Conservation (phyloP, 352 stramenopile species). For the Phytophthora ohioensis region DNA sequence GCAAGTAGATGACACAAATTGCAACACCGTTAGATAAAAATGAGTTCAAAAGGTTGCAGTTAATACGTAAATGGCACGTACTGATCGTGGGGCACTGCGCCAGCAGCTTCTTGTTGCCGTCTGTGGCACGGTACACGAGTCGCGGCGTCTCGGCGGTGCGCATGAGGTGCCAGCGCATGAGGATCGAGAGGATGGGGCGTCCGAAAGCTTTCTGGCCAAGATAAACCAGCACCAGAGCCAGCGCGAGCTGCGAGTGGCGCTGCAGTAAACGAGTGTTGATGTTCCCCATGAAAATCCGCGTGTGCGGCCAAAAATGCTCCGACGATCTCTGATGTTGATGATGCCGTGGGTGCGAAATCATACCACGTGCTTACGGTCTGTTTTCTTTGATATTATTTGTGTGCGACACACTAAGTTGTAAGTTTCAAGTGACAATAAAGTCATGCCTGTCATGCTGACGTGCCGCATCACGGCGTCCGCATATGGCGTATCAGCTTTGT, state of each 20-base stretch:
- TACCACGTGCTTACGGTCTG: slow-evolving; percentile 46
- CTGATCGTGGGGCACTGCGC: slow-evolving; percentile 54
- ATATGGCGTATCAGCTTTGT: slow-evolving; percentile 2
- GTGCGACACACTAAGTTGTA: slow-evolving; percentile 44
- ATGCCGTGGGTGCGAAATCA: slow-evolving; percentile 34
- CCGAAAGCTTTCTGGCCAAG: slow-evolving; percentile 24
- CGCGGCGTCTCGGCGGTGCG: slow-evolving; percentile 43
- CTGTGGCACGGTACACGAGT: slow-evolving; percentile 52
- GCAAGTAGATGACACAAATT: slow-evolving; percentile 1
- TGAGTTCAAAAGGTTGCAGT: neutral
- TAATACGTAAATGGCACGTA: slow-evolving; percentile 24
- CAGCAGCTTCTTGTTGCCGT: slow-evolving; percentile 53
- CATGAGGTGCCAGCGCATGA: slow-evolving; percentile 40
- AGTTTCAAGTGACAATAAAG: slow-evolving; percentile 33
- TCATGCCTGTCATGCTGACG: slow-evolving; percentile 32
- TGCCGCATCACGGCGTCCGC: neutral
- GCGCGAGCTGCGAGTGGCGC: slow-evolving; percentile 15
- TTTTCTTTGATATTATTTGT: slow-evolving; percentile 51
- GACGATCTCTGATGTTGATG: slow-evolving; percentile 17
- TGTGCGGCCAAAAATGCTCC: slow-evolving; percentile 19
- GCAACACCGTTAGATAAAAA: slow-evolving; percentile 19
- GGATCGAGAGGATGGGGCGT: slow-evolving; percentile 12
- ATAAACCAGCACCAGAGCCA: slow-evolving; percentile 26
- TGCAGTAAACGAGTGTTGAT: slow-evolving; percentile 11
- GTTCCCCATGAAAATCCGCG: slow-evolving; percentile 35